Percentiles rank a stretch among this genome's conserved stretches.
Conservation (phyloP, 306 rosid genomes). For the Rosa multiflora region DNA sequence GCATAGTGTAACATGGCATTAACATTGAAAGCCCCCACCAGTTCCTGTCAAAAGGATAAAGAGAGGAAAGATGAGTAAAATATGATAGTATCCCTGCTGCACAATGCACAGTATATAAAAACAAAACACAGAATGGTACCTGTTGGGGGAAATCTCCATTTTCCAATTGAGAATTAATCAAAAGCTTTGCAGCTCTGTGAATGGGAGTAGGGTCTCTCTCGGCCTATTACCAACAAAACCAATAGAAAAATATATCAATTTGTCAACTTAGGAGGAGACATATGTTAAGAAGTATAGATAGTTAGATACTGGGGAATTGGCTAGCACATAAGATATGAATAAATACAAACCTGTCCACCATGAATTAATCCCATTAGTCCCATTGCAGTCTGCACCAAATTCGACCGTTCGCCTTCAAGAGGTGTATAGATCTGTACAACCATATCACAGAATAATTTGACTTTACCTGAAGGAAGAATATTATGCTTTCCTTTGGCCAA, state of each 20-base stretch:
- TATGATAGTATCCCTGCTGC: conserved; percentile 19
- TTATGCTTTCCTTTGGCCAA: no score
- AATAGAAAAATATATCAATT: neutral
- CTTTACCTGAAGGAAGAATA: no score
- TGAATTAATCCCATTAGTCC: conserved; percentile 36
- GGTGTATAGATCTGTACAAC: conserved; percentile 29
- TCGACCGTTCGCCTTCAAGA: conserved; percentile 28
- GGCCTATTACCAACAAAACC: conserved; percentile 10
- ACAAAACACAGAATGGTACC: conserved; percentile 33
- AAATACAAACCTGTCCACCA: conserved; percentile 31
- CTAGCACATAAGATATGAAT: neutral
- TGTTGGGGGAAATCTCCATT: conserved; percentile 46
- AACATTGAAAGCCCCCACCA: conserved; percentile 40
- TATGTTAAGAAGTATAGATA: no score
- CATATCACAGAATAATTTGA: neutral
- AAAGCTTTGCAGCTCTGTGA: conserved; percentile 35
- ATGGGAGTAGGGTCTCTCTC: conserved; percentile 35
- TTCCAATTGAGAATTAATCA: conserved; percentile 41
- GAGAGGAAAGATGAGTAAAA: neutral
- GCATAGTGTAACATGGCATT: conserved; percentile 56
- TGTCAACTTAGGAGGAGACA: no score
- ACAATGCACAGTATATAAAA: conserved; percentile 17
- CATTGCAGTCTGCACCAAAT: conserved; percentile 36
- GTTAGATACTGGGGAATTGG: neutral
- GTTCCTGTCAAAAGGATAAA: conserved; percentile 28